These are phyloP conservation scores for Brassica rapa DNA, from an alignment of 345 rosid genomes.

Conservation along the genomic window DNA sequence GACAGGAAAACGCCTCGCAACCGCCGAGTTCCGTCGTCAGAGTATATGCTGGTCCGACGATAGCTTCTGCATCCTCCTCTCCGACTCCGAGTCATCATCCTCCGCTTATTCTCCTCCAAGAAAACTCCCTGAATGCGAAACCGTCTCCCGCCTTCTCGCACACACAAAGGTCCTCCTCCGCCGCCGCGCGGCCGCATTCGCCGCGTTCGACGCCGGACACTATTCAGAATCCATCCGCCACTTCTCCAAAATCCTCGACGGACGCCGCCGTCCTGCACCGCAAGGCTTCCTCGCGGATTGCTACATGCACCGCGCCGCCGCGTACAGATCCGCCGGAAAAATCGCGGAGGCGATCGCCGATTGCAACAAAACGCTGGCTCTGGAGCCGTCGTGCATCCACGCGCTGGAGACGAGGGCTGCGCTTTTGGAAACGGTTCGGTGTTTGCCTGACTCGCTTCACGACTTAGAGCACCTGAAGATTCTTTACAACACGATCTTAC, in stretches of 20 bases:
- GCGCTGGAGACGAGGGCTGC: slow-evolving; percentile 89
- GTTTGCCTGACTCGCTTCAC: slow-evolving; percentile 84
- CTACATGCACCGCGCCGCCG: slow-evolving; percentile 81
- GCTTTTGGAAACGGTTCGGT: slow-evolving; percentile 71
- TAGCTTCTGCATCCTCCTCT: slow-evolving; percentile 58
- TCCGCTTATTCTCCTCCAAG: slow-evolving; percentile 29
- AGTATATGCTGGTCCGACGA: slow-evolving; percentile 89
- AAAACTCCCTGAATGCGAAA: slow-evolving; percentile 53
- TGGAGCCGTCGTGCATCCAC: slow-evolving; percentile 76
- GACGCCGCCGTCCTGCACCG: slow-evolving; percentile 77
- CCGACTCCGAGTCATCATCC: slow-evolving; percentile 6
- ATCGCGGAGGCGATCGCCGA: slow-evolving; percentile 87
- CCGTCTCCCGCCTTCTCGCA: slow-evolving; percentile 63
- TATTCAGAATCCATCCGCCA: slow-evolving; percentile 85
- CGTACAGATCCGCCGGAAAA: slow-evolving; percentile 70
- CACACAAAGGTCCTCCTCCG: slow-evolving; percentile 84
- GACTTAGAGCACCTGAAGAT: slow-evolving; percentile 92
- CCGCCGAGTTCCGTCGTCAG: slow-evolving; percentile 87
- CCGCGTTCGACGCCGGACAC: slow-evolving; percentile 83
- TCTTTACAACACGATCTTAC: slow-evolving; percentile 75
- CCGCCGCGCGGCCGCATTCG: slow-evolving; percentile 86
- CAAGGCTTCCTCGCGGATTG: slow-evolving; percentile 91
- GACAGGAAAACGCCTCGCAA: slow-evolving; percentile 91
- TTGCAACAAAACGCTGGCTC: slow-evolving; percentile 84
- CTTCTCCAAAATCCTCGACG: slow-evolving; percentile 83